Evolutionary conservation across 2,329 filamentous ascomycete genomes (phyloP), one percentile per base, ranked within the genome.

Genomic region (Aspergillus neoniger): DNA sequence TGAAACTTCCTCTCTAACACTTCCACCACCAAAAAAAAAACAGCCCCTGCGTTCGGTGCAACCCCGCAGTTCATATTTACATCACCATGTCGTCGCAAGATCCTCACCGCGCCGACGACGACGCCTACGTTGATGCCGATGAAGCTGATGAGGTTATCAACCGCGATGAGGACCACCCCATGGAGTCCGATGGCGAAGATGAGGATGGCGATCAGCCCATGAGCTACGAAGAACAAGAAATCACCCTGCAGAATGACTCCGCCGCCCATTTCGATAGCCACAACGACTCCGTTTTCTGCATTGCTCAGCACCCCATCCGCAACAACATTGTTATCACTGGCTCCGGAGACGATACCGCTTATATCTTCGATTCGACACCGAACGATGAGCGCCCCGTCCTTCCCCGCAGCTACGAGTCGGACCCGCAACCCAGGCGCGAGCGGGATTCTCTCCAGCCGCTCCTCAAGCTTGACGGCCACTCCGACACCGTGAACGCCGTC

Each of bases 221-320:
- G 68, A 65, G 56, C 44, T 70, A 67, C 54, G 73, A 77, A 58
- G 77, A 82, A 55, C 80, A 89, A 74, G 91, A 95, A 75, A 87
- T 97, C 44, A 80, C 86, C 44, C 83, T 98, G 6, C 87, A 95
- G 64, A 99, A 98, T 82, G 94, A 99, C 82, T 96, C 92, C 66
- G 83, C 89, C 67, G 94, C 92, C 62, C 94, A 96, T 81, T 97
- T 98, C 73, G 95, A 98, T 81, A 78, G 80, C 38, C 92, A 97
- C 81, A 90, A 88, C 69, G 92, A 97, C 83, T 93, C 90, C 62
- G 90, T 99, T 72, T 99, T 97, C 81, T 88, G 91, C 78, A 95
- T 99, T 74, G 92, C 94, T 17, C 92, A 96, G 75, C 95, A 99
- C 75, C 95, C 95, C 4, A 81, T 87, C 6, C 84, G 90, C 72